Percentiles rank a stretch among this genome's conserved stretches.
phyloP scores from a whole-genome alignment of 2,329 filamentous ascomycete species.

The Atkinsonella texensis region DNA sequence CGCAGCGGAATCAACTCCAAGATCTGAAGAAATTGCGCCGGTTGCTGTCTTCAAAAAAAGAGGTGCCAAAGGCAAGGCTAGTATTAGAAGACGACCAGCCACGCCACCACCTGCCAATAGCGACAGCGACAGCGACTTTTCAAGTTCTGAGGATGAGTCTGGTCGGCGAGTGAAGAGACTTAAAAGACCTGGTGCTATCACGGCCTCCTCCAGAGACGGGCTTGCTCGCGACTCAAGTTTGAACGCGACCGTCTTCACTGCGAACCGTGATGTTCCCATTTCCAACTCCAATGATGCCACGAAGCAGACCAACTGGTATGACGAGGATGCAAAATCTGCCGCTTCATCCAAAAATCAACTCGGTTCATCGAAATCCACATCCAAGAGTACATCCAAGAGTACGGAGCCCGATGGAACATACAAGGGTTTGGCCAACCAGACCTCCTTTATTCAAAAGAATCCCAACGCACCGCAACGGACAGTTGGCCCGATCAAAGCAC shows the following conservation, averaged over 20 bases:
- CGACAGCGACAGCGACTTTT: conserved; percentile 43
- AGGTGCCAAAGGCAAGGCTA: conserved; percentile 61
- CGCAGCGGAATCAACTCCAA: neutral
- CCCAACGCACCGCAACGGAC: conserved; percentile 56
- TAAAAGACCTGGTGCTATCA: conserved; percentile 55
- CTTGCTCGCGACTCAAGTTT: conserved; percentile 24
- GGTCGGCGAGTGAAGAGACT: conserved; percentile 70
- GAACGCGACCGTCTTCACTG: conserved; percentile 41
- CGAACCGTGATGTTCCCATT: conserved; percentile 51
- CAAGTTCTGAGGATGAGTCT: conserved; percentile 63
- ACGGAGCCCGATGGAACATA: conserved; percentile 53
- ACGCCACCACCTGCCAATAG: conserved; percentile 60
- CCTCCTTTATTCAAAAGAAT: conserved; percentile 69
- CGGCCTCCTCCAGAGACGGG: conserved; percentile 45
- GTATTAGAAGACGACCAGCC: conserved; percentile 67
- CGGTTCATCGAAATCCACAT: conserved; percentile 37
- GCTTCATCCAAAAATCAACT: conserved; percentile 42
- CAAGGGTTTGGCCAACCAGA: conserved; percentile 61
- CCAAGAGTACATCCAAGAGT: conserved; percentile 21
- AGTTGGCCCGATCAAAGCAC: conserved; percentile 77
- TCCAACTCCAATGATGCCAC: conserved; percentile 74
- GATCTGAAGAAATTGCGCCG: conserved; percentile 21
- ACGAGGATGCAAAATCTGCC: conserved; percentile 48
- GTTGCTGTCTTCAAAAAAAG: conserved; percentile 78
- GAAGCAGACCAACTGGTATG: conserved; percentile 81